phyloP scores from a whole-genome alignment of 2,329 filamentous ascomycete genomes.

The Alternaria sp. region DNA sequence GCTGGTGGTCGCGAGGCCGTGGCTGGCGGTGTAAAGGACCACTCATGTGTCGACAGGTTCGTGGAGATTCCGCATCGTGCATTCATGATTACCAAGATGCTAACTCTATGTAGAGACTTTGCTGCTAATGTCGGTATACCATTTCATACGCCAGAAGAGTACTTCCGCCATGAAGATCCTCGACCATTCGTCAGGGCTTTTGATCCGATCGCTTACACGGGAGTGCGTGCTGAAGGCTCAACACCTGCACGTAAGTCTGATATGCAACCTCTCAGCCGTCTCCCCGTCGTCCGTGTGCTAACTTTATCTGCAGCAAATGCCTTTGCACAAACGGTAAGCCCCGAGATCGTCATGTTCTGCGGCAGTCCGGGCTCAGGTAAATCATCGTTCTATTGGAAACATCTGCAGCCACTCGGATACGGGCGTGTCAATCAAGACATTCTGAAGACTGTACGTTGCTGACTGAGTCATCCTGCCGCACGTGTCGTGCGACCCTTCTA shows the following conservation, averaged over 20 bases:
- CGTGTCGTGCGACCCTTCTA: conserved; percentile 32
- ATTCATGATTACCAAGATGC: conserved; percentile 8
- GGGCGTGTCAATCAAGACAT: conserved; percentile 88
- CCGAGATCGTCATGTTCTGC: conserved; percentile 84
- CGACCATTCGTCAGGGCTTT: conserved; percentile 73
- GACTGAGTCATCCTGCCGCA: conserved; percentile 13
- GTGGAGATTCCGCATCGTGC: conserved; percentile 18
- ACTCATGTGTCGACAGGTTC: conserved; percentile 66
- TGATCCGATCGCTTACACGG: conserved; percentile 62
- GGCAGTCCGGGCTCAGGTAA: conserved; percentile 91
- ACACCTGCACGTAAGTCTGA: conserved; percentile 42
- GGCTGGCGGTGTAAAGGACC: conserved; percentile 56
- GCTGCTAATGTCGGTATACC: conserved; percentile 81
- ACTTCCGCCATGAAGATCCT: conserved; percentile 74
- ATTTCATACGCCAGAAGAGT: conserved; percentile 91
- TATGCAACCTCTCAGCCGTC: conserved; percentile 21
- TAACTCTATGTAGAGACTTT: conserved; percentile 64
- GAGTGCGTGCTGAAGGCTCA: conserved; percentile 29
- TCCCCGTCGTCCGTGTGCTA: conserved; percentile 19
- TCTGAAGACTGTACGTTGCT: conserved; percentile 69
- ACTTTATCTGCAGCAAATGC: conserved; percentile 33
- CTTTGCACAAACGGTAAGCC: conserved; percentile 66
- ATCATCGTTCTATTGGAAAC: conserved; percentile 84
- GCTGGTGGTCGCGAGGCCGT: conserved; percentile 64
- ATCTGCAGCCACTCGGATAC: conserved; percentile 79